phyloP scores from a whole-genome alignment of 257 asterid genomes.

The Lavandula angustifolia region DNA sequence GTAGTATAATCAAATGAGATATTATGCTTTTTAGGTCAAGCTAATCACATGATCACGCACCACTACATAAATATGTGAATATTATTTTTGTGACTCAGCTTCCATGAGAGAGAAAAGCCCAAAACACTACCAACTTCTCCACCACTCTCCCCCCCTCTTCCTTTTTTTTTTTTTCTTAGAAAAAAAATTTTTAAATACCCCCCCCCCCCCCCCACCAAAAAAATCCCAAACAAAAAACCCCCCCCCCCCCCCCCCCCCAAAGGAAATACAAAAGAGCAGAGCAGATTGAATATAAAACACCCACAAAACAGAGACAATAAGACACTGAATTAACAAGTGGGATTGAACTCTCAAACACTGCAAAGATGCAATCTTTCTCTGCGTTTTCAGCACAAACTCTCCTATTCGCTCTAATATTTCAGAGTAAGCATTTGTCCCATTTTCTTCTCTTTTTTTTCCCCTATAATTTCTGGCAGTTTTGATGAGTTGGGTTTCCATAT shows the following conservation, averaged over 20 bases:
- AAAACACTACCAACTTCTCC: background rate
- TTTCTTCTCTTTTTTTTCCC: background rate
- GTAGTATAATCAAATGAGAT: too few relatives aligned
- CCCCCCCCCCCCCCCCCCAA: slow-evolving; percentile 17
- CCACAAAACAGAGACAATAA: background rate
- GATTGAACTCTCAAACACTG: slow-evolving; percentile 15
- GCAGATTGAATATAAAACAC: slow-evolving; percentile 15
- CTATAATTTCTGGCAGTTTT: slow-evolving; percentile 18
- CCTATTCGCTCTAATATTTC: slow-evolving; percentile 32
- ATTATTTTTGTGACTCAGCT: slow-evolving; percentile 27
- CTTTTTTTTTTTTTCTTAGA: too few relatives aligned
- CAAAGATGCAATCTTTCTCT: slow-evolving; percentile 56
- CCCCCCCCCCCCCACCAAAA: too few relatives aligned
- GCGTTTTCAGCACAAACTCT: slow-evolving; percentile 33
- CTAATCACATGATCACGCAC: too few relatives aligned
- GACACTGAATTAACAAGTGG: slow-evolving; percentile 14
- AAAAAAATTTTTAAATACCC: too few relatives aligned
- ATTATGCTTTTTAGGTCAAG: background rate
- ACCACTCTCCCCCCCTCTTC: too few relatives aligned
- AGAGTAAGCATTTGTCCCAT: slow-evolving; percentile 36
- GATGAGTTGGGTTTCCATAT: slow-evolving; percentile 18
- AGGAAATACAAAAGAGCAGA: background rate
- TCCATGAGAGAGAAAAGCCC: slow-evolving; percentile 31
- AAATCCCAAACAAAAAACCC: slow-evolving; percentile 14
- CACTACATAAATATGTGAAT: too few relatives aligned